Evolutionary conservation across 345 rosid genomes (phyloP), one percentile per base, ranked within the genome.

Genomic region (Sonneratia alba): DNA sequence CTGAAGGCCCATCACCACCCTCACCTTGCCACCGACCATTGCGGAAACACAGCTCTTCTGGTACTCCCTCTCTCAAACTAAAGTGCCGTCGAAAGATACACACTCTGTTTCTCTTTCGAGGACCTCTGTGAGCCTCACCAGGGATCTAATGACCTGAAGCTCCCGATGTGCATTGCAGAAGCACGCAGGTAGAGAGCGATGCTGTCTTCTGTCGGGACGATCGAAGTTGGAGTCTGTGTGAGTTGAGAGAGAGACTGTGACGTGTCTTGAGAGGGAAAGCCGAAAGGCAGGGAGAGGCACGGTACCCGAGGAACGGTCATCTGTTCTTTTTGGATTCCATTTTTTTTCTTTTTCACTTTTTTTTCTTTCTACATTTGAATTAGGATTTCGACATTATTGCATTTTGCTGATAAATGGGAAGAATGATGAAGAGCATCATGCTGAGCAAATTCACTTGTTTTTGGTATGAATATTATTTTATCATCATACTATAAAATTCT

Each of bases 11-110:
- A 95, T 95, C 59, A 93, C 93, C 36, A 75, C 66, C 76, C 88
- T 89, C 49, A 92, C 89, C 76, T 95, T 95, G n/a, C 99, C 99
- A 18, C 92, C 90, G 59, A 92, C 99, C 97, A 95, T 92, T 47
- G 14, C 51, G 2, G 51, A 66, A 80, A 7, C 49, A 22, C 37
- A 36, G 47, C n/a, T 36, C 12, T 36, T 4, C 3, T 21, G 7
- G 5, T 8, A 40, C 43, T 40, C 43, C 9, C 43, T 40, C 32
- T 27, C 32, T 27, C 32, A 27, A 27, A 27, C 32, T 27, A 27
- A 27, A 27, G 32, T 27, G 43, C 43, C 43, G 1, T 40, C 1
- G 9, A 40, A 4, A 8, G 43, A 40, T 40, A 40, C 43, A 40
- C 1, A 8, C 43, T 4, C 43, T 40, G 43, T 40, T 40, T 8